phyloP scores from a whole-genome alignment of 1,139 yeast genomes.

The Yamadazyma blattariae region DNA sequence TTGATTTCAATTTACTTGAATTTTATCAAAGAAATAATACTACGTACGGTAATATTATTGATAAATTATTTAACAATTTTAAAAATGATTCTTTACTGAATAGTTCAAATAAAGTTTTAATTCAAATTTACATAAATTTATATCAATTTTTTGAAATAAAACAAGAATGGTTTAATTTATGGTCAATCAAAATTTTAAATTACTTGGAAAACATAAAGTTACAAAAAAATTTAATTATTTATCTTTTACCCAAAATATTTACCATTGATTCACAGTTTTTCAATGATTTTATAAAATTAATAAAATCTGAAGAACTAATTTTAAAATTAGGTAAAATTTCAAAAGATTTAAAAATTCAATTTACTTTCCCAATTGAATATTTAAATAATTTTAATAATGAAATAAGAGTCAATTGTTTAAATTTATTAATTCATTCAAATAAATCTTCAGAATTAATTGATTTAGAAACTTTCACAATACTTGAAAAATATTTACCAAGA shows the following conservation, averaged over 20 bases:
- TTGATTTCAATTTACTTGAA: neutral
- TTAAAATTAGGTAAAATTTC: conserved; percentile 4
- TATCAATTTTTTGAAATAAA: conserved; percentile 3
- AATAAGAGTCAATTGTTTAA: conserved; percentile 56
- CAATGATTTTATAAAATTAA: neutral
- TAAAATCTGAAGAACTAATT: neutral
- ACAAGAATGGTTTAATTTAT: conserved; percentile 1
- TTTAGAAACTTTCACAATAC: conserved; percentile 27
- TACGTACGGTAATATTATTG: neutral
- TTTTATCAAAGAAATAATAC: neutral
- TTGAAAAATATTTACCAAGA: conserved; percentile 17
- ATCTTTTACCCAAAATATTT: conserved; percentile 4
- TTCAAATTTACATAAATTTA: conserved; percentile 37
- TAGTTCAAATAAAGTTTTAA: conserved; percentile 62
- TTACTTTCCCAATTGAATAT: neutral
- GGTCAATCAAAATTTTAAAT: neutral
- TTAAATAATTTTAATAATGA: neutral
- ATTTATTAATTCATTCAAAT: conserved; percentile 58
- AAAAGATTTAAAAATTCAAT: conserved; percentile 2
- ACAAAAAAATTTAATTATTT: conserved; percentile 3
- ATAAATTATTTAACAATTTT: conserved; percentile 9
- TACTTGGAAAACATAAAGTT: neutral
- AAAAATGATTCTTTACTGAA: conserved; percentile 59
- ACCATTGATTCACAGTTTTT: neutral
- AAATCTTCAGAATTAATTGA: conserved; percentile 61